Percentiles rank a stretch among this genome's conserved stretches.
phyloP scores from a whole-genome alignment of 2,329 filamentous ascomycete genomes.

The Stachybotrys chartarum region DNA sequence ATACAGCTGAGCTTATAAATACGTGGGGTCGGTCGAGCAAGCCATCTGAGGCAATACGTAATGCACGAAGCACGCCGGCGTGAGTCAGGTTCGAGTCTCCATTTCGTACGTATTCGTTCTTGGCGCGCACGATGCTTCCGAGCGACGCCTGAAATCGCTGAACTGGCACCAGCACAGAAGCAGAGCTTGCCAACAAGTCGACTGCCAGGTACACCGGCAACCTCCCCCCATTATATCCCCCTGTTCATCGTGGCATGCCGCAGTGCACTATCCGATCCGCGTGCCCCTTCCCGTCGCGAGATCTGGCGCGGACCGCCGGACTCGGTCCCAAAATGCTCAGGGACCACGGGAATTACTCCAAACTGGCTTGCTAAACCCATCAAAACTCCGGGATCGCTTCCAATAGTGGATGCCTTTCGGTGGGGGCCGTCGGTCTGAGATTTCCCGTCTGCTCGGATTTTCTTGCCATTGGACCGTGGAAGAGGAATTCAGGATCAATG shows the following conservation, averaged over 20 bases:
- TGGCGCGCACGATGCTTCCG: no score
- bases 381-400: not conserved
- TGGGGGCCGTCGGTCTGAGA: not conserved
- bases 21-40: not conserved
- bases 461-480: not conserved
- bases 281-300: not conserved
- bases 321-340: not conserved
- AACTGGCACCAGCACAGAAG: not conserved
- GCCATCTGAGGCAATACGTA: not conserved
- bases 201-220: no score
- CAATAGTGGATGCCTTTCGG: not conserved
- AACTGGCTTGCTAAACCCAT: not conserved
- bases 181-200: no score
- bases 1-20: not conserved
- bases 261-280: not conserved
- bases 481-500: no score
- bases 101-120: no score
- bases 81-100: not conserved
- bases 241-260: not conserved
- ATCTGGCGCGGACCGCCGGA: not conserved
- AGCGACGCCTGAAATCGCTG: not conserved
- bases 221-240: no score
- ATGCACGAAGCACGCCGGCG: not conserved
- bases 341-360: no score
- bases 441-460: not conserved